Evolutionary conservation across 306 rosid genomes (phyloP).

Genomic region (Trifolium subterraneum): DNA sequence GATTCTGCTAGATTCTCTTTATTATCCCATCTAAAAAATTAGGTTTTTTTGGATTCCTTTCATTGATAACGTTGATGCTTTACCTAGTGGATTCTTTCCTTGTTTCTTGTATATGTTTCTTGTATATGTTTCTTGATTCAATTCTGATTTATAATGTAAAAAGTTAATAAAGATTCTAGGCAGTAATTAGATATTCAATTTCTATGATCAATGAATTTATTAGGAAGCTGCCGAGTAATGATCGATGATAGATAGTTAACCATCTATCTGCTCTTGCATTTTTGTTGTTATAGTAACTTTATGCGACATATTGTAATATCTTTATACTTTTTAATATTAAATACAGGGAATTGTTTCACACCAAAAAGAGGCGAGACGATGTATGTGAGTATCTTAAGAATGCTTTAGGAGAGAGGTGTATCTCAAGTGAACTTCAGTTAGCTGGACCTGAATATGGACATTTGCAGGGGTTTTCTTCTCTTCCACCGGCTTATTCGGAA

Average conservation of each 20-base stretch:
- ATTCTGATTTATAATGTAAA: neutral
- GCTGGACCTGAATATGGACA: slow-evolving; percentile 89
- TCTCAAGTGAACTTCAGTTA: slow-evolving; percentile 80
- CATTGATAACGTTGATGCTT: neutral
- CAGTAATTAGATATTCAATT: neutral
- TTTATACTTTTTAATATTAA: neutral
- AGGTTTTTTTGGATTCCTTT: neutral
- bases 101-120: neutral
- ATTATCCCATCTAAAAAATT: neutral
- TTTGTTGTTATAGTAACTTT: slow-evolving; percentile 13
- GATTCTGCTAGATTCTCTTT: slow-evolving; percentile 33
- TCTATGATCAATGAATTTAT: neutral
- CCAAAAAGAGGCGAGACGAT: slow-evolving; percentile 66
- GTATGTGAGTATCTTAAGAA: slow-evolving; percentile 66
- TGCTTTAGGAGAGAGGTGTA: slow-evolving; percentile 67
- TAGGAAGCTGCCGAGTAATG: neutral
- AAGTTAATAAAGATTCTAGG: neutral
- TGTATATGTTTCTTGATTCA: slow-evolving; percentile 5
- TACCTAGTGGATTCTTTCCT: neutral
- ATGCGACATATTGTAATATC: slow-evolving; percentile 20
- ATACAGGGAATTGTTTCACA: slow-evolving; percentile 74
- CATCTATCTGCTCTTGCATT: neutral
- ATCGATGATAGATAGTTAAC: slow-evolving; percentile 13
- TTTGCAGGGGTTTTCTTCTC: slow-evolving; percentile 68
- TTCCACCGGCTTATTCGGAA: slow-evolving; percentile 73